A percentile compares a stretch with the other conserved stretches of the same genome.
Evolutionary conservation across 257 asterid species (phyloP).

Genomic region (Fraxinus anomala): DNA sequence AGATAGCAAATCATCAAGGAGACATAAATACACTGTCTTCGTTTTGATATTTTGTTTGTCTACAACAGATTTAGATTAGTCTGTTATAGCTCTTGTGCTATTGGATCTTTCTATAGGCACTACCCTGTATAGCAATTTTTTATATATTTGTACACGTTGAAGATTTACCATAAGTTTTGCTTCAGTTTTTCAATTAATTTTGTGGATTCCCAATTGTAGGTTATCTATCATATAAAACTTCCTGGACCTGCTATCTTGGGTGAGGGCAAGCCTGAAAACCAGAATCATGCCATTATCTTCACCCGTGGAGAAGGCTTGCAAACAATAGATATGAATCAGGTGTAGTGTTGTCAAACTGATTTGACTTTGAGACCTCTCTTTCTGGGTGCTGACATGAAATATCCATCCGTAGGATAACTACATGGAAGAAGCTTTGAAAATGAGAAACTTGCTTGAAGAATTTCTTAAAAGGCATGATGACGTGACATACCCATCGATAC

Average conservation of each 20-base stretch:
- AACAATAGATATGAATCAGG: slow-evolving; percentile 99
- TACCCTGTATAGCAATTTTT: neutral
- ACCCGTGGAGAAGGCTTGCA: slow-evolving; percentile 99
- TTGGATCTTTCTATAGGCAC: neutral
- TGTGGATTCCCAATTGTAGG: slow-evolving; percentile 41
- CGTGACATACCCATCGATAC: slow-evolving; percentile 88
- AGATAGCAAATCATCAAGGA: neutral
- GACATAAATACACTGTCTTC: neutral
- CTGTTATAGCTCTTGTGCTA: slow-evolving; percentile 8
- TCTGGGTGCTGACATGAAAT: slow-evolving; percentile 36
- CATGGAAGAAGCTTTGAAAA: slow-evolving; percentile 99
- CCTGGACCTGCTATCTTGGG: slow-evolving; percentile 96
- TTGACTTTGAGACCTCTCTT: slow-evolving; percentile 24
- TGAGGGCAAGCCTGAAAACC: slow-evolving; percentile 98
- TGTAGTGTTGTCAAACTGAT: slow-evolving; percentile 24
- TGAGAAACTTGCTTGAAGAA: slow-evolving; percentile 97
- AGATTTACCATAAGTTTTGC: slow-evolving; percentile 7
- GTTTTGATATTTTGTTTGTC: neutral
- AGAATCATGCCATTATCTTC: slow-evolving; percentile 95
- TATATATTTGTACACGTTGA: neutral
- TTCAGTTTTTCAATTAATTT: slow-evolving; percentile 18
- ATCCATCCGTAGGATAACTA: slow-evolving; percentile 71
- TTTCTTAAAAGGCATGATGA: slow-evolving; percentile 81
- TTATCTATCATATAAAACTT: slow-evolving; percentile 88
- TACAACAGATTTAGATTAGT: neutral